phyloP scores from a whole-genome alignment of 768 basidiomycete genomes.

The Chalciporus sphaerocephalus region DNA sequence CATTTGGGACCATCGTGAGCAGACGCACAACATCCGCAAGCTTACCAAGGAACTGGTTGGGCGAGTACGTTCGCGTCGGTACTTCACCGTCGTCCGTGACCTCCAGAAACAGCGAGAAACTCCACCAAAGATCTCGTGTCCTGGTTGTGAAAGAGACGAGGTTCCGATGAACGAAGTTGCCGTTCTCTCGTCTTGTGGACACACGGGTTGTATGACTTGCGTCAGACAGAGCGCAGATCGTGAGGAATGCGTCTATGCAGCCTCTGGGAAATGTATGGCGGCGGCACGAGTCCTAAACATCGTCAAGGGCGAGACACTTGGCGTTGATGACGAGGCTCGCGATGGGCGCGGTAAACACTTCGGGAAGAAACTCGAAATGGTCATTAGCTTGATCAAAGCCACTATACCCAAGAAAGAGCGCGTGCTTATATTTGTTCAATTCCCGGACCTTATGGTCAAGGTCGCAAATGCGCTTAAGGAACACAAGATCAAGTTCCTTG shows the following conservation, averaged over 20 bases:
- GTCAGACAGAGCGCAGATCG: constrained; percentile 67
- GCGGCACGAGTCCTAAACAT: constrained; percentile 79
- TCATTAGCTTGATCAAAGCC: constrained; percentile 68
- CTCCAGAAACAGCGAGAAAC: constrained; percentile 70
- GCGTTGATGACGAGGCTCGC: constrained; percentile 71
- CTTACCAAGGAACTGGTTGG: constrained; percentile 87
- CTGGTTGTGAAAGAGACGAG: constrained; percentile 50
- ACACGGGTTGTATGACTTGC: constrained; percentile 76
- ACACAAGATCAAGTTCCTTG: constrained; percentile 69
- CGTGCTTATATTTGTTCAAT: constrained; percentile 92
- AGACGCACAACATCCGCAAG: constrained; percentile 80
- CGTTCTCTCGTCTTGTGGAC: constrained; percentile 89
- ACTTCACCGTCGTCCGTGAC: constrained; percentile 88
- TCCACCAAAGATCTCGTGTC: constrained; percentile 58
- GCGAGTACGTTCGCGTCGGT: constrained; percentile 84
- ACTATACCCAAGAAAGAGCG: constrained; percentile 71
- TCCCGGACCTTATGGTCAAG: constrained; percentile 89
- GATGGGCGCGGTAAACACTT: constrained; percentile 74
- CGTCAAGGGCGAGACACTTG: constrained; percentile 73
- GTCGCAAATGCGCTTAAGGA: constrained; percentile 76
- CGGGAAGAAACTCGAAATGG: constrained; percentile 77
- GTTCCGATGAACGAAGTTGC: constrained; percentile 67
- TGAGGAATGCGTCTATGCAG: constrained; percentile 78
- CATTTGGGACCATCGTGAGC: constrained; percentile 80
- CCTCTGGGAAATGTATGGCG: constrained; percentile 67